A percentile compares a stretch with the other conserved stretches of the same genome.
Evolutionary conservation across 768 basidiomycete species (phyloP).

Genomic region (Serendipita vermifera): DNA sequence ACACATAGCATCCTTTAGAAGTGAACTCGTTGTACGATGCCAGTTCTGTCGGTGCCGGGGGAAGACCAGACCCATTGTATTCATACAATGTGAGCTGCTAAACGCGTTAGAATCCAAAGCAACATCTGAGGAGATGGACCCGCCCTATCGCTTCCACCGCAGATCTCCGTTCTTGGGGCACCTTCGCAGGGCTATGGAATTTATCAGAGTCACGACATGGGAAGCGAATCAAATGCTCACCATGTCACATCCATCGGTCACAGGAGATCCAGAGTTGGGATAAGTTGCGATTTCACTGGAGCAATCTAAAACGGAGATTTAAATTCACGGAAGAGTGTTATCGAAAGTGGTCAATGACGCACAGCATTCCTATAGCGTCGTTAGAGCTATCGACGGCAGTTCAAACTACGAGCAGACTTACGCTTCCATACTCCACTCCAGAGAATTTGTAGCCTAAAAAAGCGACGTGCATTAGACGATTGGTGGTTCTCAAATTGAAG

Average conservation of each 20-base stretch:
- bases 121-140: neutral
- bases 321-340: neutral
- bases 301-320: slow-evolving; percentile 33
- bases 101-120: neutral
- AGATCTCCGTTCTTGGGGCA: slow-evolving; percentile 21
- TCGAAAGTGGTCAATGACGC: slow-evolving; percentile 17
- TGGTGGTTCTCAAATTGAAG: no score
- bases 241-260: slow-evolving; percentile 49
- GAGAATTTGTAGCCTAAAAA: slow-evolving; percentile 31
- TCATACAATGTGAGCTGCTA: slow-evolving; percentile 51
- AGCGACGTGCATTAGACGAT: no score
- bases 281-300: slow-evolving; percentile 33
- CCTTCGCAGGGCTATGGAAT: neutral
- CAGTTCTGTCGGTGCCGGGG: slow-evolving; percentile 23
- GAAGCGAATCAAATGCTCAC: slow-evolving; percentile 45
- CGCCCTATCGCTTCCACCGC: slow-evolving; percentile 51
- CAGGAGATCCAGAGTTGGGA: slow-evolving; percentile 34
- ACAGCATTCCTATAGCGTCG: slow-evolving; percentile 38
- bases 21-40: slow-evolving; percentile 33
- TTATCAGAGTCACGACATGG: slow-evolving; percentile 28
- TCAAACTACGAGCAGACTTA: neutral
- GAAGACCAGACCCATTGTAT: slow-evolving; percentile 41
- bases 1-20: slow-evolving; percentile 45
- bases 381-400: neutral
- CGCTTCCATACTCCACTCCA: slow-evolving; percentile 30